Evolutionary conservation across 495 filamentous ascomycete genomes (phyloP).

Genomic region (Penicillium herquei): DNA sequence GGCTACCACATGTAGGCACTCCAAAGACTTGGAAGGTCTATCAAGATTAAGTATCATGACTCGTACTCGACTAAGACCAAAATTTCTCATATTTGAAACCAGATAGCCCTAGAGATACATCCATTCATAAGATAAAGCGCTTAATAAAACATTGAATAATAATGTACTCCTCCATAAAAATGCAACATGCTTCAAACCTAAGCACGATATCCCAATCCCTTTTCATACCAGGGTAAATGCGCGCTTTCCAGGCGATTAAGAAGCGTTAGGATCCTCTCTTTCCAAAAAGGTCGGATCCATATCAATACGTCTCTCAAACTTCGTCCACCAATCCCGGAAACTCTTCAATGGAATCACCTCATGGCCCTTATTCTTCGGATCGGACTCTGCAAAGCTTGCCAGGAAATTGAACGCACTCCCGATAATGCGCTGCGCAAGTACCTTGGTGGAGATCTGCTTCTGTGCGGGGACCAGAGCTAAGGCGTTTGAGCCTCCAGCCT

Average conservation of each 20-base stretch:
- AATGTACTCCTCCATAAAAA: not conserved
- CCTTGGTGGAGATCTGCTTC: slow-evolving; percentile 57
- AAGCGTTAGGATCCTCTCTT: slow-evolving; percentile 56
- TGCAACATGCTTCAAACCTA: not conserved
- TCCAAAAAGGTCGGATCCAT: slow-evolving; percentile 88
- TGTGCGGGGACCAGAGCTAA: slow-evolving; percentile 7
- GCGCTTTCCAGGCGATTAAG: slow-evolving; percentile 1
- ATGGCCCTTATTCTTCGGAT: slow-evolving; percentile 46
- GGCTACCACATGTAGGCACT: too few species aligned
- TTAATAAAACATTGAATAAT: too few species aligned
- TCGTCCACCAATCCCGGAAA: slow-evolving; percentile 96
- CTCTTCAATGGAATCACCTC: slow-evolving; percentile 87
- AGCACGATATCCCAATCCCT: not conserved
- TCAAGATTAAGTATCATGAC: too few species aligned
- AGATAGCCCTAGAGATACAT: too few species aligned
- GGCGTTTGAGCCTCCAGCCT: slow-evolving; percentile 14
- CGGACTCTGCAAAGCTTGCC: slow-evolving; percentile 71
- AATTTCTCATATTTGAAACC: too few species aligned
- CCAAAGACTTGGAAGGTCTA: too few species aligned
- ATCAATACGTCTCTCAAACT: slow-evolving; percentile 88
- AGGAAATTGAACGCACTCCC: slow-evolving; percentile 97
- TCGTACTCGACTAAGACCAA: too few species aligned
- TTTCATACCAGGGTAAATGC: not conserved
- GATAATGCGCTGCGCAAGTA: slow-evolving; percentile 89
- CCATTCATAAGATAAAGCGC: too few species aligned